Percentiles rank a stretch among this genome's conserved stretches.
phyloP scores from a whole-genome alignment of 805 yeast species.

The Pichia phayaonensis region DNA sequence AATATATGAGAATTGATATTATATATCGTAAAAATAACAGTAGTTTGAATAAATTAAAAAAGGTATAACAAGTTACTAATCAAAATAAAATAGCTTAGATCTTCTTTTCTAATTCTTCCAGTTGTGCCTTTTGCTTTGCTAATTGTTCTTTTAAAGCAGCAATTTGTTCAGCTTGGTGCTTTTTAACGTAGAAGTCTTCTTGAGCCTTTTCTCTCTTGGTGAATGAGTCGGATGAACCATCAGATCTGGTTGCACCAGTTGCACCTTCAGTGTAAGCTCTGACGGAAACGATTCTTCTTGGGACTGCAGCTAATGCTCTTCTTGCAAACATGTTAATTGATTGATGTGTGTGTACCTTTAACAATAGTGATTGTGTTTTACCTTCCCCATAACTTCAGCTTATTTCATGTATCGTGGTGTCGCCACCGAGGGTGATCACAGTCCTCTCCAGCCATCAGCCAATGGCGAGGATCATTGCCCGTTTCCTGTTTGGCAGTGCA shows the following conservation, averaged over 20 bases:
- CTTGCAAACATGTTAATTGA: constrained; percentile 28
- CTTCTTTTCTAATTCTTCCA: constrained; percentile 40
- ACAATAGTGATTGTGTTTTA: no score
- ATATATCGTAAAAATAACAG: background rate
- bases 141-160: constrained; percentile 67
- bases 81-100: constrained; percentile 7
- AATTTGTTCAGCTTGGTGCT: constrained; percentile 86
- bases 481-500: background rate
- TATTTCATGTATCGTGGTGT: background rate
- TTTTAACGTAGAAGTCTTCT: constrained; percentile 77
- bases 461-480: background rate
- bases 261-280: constrained; percentile 49
- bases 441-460: background rate
- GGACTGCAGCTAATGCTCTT: constrained; percentile 31
- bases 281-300: constrained; percentile 22
- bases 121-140: constrained; percentile 61
- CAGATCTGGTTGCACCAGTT: constrained; percentile 51
- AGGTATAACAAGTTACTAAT: background rate
- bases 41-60: background rate
- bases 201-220: constrained; percentile 87
- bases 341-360: background rate
- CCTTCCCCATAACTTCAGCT: no score
- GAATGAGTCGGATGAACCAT: constrained; percentile 52
- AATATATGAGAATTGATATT: background rate
- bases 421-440: background rate